Conservation (phyloP, 1,284 basidiomycete species). For the Apiotrichum mycotoxinovorans region DNA sequence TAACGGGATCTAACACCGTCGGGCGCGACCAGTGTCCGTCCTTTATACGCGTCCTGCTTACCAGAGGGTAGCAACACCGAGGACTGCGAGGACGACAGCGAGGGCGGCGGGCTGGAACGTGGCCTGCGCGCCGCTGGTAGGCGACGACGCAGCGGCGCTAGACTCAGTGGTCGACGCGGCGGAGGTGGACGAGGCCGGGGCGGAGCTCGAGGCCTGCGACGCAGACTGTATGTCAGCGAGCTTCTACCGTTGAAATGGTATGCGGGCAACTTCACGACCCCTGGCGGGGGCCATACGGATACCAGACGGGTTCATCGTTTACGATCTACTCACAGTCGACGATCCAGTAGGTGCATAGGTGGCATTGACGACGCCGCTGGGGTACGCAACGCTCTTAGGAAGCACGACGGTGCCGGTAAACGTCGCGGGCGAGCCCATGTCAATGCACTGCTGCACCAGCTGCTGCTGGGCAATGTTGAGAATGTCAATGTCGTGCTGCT, state of each 20-base stretch:
- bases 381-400: constrained; percentile 3
- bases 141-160: background rate
- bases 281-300: too few species aligned
- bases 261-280: too few species aligned
- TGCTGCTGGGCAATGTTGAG: constrained; percentile 14
- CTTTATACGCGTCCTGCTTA: background rate
- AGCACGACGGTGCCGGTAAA: constrained; percentile 7
- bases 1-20: too few species aligned
- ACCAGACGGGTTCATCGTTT: too few species aligned
- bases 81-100: background rate
- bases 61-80: background rate
- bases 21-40: background rate
- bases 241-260: too few species aligned
- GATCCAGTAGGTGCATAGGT: background rate
- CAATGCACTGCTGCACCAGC: constrained; percentile 10
- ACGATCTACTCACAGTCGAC: background rate
- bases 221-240: too few species aligned
- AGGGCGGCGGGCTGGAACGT: background rate
- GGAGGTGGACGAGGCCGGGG: background rate
- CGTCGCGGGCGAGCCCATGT: background rate
- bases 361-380: constrained; percentile 1
- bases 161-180: background rate
- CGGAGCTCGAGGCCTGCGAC: background rate
- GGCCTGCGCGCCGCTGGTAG: background rate
- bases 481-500: constrained; percentile 4